phyloP scores from a whole-genome alignment of 805 yeast species.

The Yarrowia sp. region DNA sequence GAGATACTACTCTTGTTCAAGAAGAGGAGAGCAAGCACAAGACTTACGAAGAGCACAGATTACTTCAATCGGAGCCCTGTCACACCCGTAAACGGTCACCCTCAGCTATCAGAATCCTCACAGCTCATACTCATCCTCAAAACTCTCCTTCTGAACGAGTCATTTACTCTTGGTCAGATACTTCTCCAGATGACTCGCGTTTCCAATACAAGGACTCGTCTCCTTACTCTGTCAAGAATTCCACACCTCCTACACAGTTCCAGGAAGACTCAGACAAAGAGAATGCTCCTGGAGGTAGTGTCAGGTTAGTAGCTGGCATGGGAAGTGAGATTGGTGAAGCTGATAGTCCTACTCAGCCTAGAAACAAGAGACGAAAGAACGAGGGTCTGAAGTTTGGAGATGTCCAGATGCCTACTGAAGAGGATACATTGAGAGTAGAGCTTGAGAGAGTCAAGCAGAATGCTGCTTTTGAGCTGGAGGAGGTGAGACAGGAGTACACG shows the following conservation, averaged over 20 bases:
- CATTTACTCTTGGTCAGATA: constrained; percentile 14
- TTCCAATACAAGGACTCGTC: constrained; percentile 18
- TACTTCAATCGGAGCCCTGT: constrained; percentile 2
- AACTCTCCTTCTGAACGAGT: constrained; percentile 20
- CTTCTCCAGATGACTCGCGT: constrained; percentile 13
- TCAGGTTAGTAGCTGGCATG: not conserved
- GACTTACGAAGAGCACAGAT: not conserved
- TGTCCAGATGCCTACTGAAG: not conserved
- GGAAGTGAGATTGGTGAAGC: constrained; percentile 14
- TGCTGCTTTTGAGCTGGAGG: not conserved
- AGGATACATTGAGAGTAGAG: not conserved
- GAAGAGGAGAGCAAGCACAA: not conserved
- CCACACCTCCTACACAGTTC: constrained; percentile 18
- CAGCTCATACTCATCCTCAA: constrained; percentile 19
- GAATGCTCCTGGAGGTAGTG: constrained; percentile 9
- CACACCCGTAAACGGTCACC: constrained; percentile 11
- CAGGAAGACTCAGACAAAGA: constrained; percentile 18
- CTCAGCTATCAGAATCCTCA: constrained; percentile 12
- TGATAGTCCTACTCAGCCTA: constrained; percentile 2
- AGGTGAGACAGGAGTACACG: not conserved
- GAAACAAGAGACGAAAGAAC: not conserved
- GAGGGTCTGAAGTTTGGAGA: constrained; percentile 5
- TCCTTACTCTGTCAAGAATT: constrained; percentile 13
- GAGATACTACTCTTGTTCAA: not conserved
- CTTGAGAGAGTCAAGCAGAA: not conserved